Evolutionary conservation across 345 rosid genomes (phyloP), one percentile per base, ranked within the genome.

Genomic region (Eucalyptus cloeziana): DNA sequence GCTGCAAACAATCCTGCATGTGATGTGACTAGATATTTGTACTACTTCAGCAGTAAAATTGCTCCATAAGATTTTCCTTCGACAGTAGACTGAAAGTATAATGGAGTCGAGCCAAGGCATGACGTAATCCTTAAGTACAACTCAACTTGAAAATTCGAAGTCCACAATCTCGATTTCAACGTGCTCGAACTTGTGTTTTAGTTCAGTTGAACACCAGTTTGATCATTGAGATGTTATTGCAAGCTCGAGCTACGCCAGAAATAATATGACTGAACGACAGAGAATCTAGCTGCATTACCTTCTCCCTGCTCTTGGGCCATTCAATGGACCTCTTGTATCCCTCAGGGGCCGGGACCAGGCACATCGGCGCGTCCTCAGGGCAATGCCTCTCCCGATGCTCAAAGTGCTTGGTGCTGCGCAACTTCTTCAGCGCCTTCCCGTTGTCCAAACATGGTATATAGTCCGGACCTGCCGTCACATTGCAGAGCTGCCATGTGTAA

Each of bases 301-400:
- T 98, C 24, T 96, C 98, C 56, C 98, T 93, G 92, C 99, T 98
- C 27, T 92, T 88, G 6, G 99, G 98, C 99, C 99, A 98, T 33
- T 88, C 69, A 87, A 97, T 95, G 37, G 96, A 89, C 71, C 81
- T 93, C 87, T 94, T 95, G 92, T 98, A 98, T 13, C 97, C 97
- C 87, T 93, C 89, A 8, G 99, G 98, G 64, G 91, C 88, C 5
- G 94, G 92, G 87, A 96, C 97, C 40, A 98, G 91, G 89, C 99
- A 98, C 37, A 95, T 93, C 4, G 99, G 99, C 19, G 91, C 93
- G 13, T 95, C 96, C 88, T 94, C 96, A 14, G 99, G 99, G 85
- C 99, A 98, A 92, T 98, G 99, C 88, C 99, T 94, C 91, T 98
- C 99, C 49, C 99, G 91, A 69, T 98, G 99, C 92, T 97, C 94